A percentile compares a stretch with the other conserved stretches of the same genome.
phyloP scores from a whole-genome alignment of 495 filamentous ascomycete species.

The Aspergillus hancockii region DNA sequence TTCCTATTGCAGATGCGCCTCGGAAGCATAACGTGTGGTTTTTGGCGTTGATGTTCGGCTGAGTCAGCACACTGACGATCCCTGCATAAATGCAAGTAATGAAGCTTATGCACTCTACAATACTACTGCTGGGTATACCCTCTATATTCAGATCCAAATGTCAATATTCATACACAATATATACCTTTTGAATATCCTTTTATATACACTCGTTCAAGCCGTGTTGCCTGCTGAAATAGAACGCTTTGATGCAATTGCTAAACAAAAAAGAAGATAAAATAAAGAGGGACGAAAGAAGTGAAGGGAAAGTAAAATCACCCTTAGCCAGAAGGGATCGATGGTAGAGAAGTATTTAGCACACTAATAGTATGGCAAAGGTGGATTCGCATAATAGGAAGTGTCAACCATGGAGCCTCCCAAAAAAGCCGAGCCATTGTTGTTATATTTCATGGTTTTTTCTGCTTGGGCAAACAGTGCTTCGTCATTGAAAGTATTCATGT shows the following conservation, averaged over 20 bases:
- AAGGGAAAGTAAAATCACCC: slow-evolving; percentile 3
- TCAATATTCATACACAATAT: not conserved
- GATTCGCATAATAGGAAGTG: slow-evolving; percentile 32
- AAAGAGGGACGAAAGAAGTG: not conserved
- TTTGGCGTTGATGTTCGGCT: slow-evolving; percentile 9
- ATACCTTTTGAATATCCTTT: not conserved
- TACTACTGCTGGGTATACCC: not conserved
- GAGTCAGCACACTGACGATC: slow-evolving; percentile 8
- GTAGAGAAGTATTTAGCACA: slow-evolving; percentile 4
- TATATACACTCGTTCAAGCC: slow-evolving; percentile 3
- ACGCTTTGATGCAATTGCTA: not conserved
- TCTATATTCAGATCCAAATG: not conserved
- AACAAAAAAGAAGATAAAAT: slow-evolving; percentile 4
- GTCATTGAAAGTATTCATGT: slow-evolving; percentile 31
- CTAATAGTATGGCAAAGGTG: slow-evolving; percentile 26
- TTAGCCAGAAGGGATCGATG: not conserved
- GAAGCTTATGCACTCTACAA: not conserved
- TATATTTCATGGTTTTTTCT: slow-evolving; percentile 34
- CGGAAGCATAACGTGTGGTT: slow-evolving; percentile 6
- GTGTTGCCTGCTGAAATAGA: not conserved
- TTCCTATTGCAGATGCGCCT: not conserved
- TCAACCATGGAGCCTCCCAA: slow-evolving; percentile 29
- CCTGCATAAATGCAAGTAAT: not conserved
- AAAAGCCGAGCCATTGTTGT: slow-evolving; percentile 22
- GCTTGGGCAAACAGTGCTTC: slow-evolving; percentile 29